Conservation (phyloP, 805 yeast species). For the Jamesozyma rosinii region DNA sequence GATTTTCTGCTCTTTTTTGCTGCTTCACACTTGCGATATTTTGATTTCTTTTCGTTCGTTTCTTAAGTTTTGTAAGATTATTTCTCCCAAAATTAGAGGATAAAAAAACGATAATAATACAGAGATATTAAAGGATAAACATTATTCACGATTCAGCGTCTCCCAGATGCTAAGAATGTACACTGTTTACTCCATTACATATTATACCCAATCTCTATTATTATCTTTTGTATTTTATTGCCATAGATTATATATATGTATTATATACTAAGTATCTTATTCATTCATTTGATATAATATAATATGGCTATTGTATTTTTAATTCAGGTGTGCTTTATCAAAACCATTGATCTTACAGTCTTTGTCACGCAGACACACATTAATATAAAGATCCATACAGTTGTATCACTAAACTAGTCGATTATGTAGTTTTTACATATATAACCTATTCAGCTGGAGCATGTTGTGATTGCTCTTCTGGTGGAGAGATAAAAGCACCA, state of each 20-base stretch:
- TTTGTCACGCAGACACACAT: too few relatives aligned
- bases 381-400: too few relatives aligned
- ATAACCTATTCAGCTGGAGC: conserved; percentile 9
- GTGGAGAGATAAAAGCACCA: conserved; percentile 72
- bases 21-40: neutral
- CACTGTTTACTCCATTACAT: too few relatives aligned
- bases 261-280: neutral
- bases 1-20: neutral
- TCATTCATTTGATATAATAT: neutral
- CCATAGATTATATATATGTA: neutral
- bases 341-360: too few relatives aligned
- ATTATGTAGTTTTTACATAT: too few relatives aligned
- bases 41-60: neutral
- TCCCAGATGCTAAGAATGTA: too few relatives aligned
- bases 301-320: neutral
- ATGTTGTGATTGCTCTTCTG: conserved; percentile 42
- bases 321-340: too few relatives aligned
- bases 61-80: neutral
- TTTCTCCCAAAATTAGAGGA: neutral
- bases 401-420: too few relatives aligned
- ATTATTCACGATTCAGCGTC: too few relatives aligned
- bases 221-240: neutral
- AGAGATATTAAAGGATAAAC: neutral
- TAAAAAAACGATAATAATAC: neutral
- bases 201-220: neutral